A percentile compares a stretch with the other conserved stretches of the same genome.
These are phyloP conservation scores for Cercophora newfieldiana DNA, from an alignment of 495 filamentous ascomycete genomes.

Conservation along the genomic window DNA sequence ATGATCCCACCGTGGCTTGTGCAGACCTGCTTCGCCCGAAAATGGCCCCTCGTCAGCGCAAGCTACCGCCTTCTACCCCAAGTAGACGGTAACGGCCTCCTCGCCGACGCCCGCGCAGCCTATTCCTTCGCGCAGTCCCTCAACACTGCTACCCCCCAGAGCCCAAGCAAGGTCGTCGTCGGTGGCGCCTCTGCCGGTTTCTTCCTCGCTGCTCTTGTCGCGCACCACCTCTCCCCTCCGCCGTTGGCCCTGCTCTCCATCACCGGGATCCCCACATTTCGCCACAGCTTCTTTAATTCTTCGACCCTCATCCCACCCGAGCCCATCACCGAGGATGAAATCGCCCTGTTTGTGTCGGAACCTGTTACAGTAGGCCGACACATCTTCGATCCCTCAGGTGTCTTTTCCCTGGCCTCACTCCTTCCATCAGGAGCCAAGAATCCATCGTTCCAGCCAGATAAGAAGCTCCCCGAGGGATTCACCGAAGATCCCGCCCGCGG, in stretches of 20 bases:
- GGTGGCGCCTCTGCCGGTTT: constrained; percentile 28
- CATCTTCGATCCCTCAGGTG: background rate
- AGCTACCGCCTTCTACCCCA: constrained; percentile 30
- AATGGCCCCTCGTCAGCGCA: constrained; percentile 29
- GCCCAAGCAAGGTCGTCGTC: constrained; percentile 16
- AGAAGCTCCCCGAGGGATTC: background rate
- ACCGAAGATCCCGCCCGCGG: constrained; percentile 7
- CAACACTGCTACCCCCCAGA: background rate
- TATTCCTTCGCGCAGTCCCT: constrained; percentile 22
- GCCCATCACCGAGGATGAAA: constrained; percentile 20
- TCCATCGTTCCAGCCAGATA: background rate
- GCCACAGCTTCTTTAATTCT: constrained; percentile 28
- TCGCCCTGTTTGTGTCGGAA: constrained; percentile 17
- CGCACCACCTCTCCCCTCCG: constrained; percentile 20
- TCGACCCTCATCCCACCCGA: constrained; percentile 19
- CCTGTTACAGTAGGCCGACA: constrained; percentile 16
- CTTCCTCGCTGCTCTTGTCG: constrained; percentile 26
- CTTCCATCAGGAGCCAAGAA: constrained; percentile 15
- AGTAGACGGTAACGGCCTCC: constrained; percentile 12
- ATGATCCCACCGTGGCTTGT: constrained; percentile 28
- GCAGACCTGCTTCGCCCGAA: constrained; percentile 20
- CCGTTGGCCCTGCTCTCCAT: constrained; percentile 29
- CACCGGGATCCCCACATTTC: constrained; percentile 29
- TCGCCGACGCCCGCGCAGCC: constrained; percentile 25
- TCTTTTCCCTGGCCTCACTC: constrained; percentile 19